Conservation (phyloP, 2,329 filamentous ascomycete genomes). For the Ceratocystis lukuohia region DNA sequence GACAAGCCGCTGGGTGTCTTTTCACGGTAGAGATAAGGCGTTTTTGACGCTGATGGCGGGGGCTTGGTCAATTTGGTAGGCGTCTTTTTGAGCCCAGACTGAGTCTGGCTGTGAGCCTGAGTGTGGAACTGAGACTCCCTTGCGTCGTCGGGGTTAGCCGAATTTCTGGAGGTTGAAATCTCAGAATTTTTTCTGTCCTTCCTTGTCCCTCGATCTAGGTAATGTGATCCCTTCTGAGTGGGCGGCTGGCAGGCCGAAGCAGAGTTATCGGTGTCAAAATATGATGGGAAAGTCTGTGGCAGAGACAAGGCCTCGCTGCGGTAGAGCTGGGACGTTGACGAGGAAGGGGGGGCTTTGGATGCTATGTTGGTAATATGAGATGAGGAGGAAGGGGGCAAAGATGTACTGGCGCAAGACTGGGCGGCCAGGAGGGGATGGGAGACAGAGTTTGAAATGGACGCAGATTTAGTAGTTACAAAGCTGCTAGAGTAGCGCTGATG, state of each 20-base stretch:
- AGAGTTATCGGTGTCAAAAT: neutral
- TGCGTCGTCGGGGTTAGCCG: neutral
- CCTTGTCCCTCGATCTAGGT: neutral
- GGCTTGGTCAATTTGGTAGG: slow-evolving; percentile 12
- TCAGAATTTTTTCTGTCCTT: neutral
- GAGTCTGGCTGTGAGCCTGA: slow-evolving; percentile 2
- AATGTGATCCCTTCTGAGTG: neutral
- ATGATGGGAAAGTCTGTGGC: neutral
- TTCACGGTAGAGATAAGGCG: slow-evolving; percentile 17
- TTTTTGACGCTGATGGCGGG: slow-evolving; percentile 18
- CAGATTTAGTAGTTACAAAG: neutral
- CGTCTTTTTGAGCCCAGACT: neutral
- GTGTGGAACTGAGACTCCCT: neutral
- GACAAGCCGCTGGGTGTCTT: neutral
- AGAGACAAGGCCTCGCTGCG: neutral
- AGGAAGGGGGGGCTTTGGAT: neutral
- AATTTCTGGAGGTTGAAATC: neutral
- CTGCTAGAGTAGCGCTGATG: neutral
- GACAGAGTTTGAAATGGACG: neutral
- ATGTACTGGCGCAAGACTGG: neutral
- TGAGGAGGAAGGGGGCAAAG: no score
- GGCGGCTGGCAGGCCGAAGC: slow-evolving; percentile 9
- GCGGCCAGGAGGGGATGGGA: neutral
- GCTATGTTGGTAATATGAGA: neutral
- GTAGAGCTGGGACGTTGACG: neutral